phyloP scores from a whole-genome alignment of 176 grass and related monocot genomes.

The Chrysopogon serrulatus region DNA sequence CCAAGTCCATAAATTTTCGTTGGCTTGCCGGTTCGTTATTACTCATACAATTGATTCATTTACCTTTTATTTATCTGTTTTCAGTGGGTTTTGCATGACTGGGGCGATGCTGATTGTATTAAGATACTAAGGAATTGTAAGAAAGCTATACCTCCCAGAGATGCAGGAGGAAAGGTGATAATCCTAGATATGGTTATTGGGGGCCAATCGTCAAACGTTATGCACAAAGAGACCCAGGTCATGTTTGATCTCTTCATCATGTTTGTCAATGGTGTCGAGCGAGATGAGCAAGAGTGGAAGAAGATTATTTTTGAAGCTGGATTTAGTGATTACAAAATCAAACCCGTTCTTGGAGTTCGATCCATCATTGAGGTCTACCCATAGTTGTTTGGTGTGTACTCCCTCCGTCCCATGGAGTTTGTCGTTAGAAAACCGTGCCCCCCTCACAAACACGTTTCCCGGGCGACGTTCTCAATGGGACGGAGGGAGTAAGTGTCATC shows the following conservation, averaged over 20 bases:
- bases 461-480: too few relatives aligned
- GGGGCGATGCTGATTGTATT: constrained; percentile 30
- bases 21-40: too few relatives aligned
- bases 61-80: not conserved
- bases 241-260: constrained; percentile 10
- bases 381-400: not conserved
- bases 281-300: constrained; percentile 36
- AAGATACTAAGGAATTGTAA: constrained; percentile 39
- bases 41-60: not conserved
- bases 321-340: constrained; percentile 10
- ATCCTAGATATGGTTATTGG: constrained; percentile 27
- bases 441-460: too few relatives aligned
- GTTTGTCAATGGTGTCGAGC: not conserved
- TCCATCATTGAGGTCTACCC: not conserved
- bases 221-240: not conserved
- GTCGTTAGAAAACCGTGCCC: too few relatives aligned
- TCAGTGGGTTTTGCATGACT: constrained; percentile 54
- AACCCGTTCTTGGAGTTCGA: not conserved
- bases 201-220: not conserved
- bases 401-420: too few relatives aligned
- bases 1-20: not conserved
- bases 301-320: constrained; percentile 25
- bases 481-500: too few relatives aligned
- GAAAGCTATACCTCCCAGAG: constrained; percentile 28
- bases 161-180: constrained; percentile 34